Evolutionary conservation across 306 rosid genomes (phyloP), one percentile per base, ranked within the genome.

Genomic region (Glycine latifolia): DNA sequence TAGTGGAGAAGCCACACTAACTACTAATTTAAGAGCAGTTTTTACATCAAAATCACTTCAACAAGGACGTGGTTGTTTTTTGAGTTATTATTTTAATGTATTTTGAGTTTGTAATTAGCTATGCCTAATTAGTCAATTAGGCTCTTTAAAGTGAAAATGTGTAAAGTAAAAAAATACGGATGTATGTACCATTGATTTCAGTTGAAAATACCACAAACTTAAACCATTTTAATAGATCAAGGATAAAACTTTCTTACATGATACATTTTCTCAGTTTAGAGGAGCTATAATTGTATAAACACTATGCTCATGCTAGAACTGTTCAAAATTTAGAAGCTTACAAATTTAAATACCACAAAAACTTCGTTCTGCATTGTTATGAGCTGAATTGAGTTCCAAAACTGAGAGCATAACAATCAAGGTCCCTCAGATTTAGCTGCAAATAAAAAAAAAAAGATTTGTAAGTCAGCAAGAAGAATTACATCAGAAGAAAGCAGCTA

Each of bases 351-450:
- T 81, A 86, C 83, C 87, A 59, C 31, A 26, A 26, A 71, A 62
- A 72, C 75, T 48, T 71, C 87, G 63, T 37, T 79, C 77, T 80
- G 49, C 53, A 52, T 13, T 65, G 43, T 71, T 86, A 87, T 66
- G 84, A 80, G 83, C 85, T 82, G 71, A 90, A 83, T 63, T 85
- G 92, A 74, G 91, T 91, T 81, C 92, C 96, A 81, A 96, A 89
- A 87, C 90, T 89, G 79, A 96, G 93, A 47, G 94, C 67, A 33
- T 93, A 93, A 69, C 94, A 96, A 81, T 93, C 98, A 47, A 93
- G 97, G 77, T 89, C 85, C 88, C 91, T 87, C 86, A 93, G 72
- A 84, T 92, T 96, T 59, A 96, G 89, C 99, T 96, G 94, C 85
- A 76, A 79, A 26, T 26, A 26, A 20, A 26, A 87, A 77, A 60